Base-by-base conservation (phyloP, 1,139 yeast genomes). In the Lodderomyces oxycetoniae region DNA sequence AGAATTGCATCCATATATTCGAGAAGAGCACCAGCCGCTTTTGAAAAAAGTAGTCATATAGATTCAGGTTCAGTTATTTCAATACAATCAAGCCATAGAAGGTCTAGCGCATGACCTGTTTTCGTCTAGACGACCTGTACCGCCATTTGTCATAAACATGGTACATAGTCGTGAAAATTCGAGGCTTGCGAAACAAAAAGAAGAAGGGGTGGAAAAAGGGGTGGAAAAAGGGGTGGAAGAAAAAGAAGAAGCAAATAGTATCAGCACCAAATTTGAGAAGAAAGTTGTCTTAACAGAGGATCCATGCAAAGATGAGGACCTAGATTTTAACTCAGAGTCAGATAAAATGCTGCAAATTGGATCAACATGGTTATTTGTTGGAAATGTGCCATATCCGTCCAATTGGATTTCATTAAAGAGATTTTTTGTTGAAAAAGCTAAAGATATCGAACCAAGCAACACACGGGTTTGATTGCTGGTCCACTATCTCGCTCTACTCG, bases 361-460 rank as follows among this genome's bases (percentile, higher is more conserved):
- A 39, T 62, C 70, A 2, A 52, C 62, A 23, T 48, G 75, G 14
- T 44, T 72, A 19, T 76, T 74, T 43, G 60, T 76, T 16, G 79
- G 79, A 0, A 76, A 77, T 48, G 66, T 78, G 17, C 84, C 86
- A 1, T 79, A 66, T 47, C 47, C 67, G 10, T 63, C 80, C 2
- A 69, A 70, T 27, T 77, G 83, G 83, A 63, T 64, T 26, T 70
- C 71, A 16, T 57, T 79, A 36, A 74, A 74, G 47, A 70, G 65
- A 35, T 70, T 67, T 38, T 49, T 77, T 32, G 46, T 73, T 3
- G 39, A 40, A 5, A 50, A 54, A 12, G 67, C 73, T 0, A 65
- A 48, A 13, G 60, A 57, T 37, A 32, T 54, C 8, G 63, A 57
- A 14, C 61, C 64, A 4, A 38, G 42, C 14, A 49, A 46, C 31